These are phyloP conservation scores for Starmera dryadoides DNA, from an alignment of 805 yeast species.

Conservation along the genomic window DNA sequence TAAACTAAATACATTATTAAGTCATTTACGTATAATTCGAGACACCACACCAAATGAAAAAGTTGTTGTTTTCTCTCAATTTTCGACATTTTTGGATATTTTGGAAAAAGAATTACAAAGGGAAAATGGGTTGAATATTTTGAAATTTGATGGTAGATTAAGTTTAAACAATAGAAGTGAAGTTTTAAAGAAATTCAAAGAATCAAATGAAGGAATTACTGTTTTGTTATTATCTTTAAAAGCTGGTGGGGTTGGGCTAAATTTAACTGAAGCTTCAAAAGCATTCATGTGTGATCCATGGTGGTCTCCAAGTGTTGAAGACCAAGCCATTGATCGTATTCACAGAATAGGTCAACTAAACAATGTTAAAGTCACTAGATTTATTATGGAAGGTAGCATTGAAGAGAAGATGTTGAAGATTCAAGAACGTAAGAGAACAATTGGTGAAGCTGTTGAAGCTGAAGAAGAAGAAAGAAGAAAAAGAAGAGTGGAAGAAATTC, in stretches of 20 bases:
- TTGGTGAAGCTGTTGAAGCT: conserved; percentile 73
- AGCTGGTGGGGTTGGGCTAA: conserved; percentile 93
- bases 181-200: conserved; percentile 50
- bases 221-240: conserved; percentile 69
- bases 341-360: conserved; percentile 84
- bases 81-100: conserved; percentile 73
- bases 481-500: conserved; percentile 65
- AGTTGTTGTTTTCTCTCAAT: conserved; percentile 86
- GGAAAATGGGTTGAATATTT: conserved; percentile 41
- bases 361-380: conserved; percentile 67
- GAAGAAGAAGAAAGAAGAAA: conserved; percentile 70
- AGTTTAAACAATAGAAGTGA: conserved; percentile 55
- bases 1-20: conserved; percentile 61
- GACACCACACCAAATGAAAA: conserved; percentile 59
- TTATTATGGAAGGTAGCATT: conserved; percentile 74
- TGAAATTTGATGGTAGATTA: conserved; percentile 80
- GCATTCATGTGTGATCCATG: conserved; percentile 95
- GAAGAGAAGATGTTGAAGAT: conserved; percentile 85
- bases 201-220: conserved; percentile 24
- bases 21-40: conserved; percentile 47
- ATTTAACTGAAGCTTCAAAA: conserved; percentile 73
- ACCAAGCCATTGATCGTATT: conserved; percentile 85
- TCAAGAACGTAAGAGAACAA: conserved; percentile 75
- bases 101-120: conserved; percentile 54
- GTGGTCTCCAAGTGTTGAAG: conserved; percentile 93